These are phyloP conservation scores for Epichloe festucae DNA, from an alignment of 2,329 filamentous ascomycete species.

Conservation along the genomic window DNA sequence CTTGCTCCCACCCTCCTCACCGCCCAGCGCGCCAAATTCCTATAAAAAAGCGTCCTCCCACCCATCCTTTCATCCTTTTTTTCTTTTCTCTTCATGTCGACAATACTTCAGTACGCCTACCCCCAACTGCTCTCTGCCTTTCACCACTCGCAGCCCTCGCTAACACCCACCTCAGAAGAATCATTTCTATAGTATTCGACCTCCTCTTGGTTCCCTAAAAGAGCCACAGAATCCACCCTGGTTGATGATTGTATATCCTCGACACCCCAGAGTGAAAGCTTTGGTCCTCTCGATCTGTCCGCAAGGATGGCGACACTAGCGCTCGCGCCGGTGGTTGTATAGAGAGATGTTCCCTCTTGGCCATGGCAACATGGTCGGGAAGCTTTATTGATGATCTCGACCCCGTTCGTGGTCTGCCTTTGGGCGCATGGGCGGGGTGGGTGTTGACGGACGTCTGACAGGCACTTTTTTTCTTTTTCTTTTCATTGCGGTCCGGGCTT, in stretches of 20 bases:
- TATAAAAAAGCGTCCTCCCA: constrained; percentile 28
- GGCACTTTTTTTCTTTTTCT: constrained; percentile 42
- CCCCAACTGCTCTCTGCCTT: constrained; percentile 16
- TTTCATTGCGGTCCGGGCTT: constrained; percentile 42
- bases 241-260: constrained; percentile 86
- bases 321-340: constrained; percentile 39
- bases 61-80: constrained; percentile 22
- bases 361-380: constrained; percentile 6
- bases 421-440: constrained; percentile 67
- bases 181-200: constrained; percentile 98
- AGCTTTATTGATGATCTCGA: constrained; percentile 70
- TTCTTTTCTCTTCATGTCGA: constrained; percentile 45
- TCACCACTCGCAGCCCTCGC: constrained; percentile 3
- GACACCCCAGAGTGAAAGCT: constrained; percentile 76
- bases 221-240: constrained; percentile 92
- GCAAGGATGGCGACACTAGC: constrained; percentile 43
- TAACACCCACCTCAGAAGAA: constrained; percentile 44
- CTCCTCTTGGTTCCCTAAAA: constrained; percentile 81
- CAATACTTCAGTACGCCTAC: constrained; percentile 43
- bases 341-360: constrained; percentile 46
- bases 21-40: constrained; percentile 1
- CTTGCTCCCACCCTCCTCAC: background rate
- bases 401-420: constrained; percentile 60
- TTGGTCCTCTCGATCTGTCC: constrained; percentile 45
- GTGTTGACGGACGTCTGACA: constrained; percentile 86